Conservation (phyloP, 2,329 filamentous ascomycete genomes). For the Alternaria brassicae region DNA sequence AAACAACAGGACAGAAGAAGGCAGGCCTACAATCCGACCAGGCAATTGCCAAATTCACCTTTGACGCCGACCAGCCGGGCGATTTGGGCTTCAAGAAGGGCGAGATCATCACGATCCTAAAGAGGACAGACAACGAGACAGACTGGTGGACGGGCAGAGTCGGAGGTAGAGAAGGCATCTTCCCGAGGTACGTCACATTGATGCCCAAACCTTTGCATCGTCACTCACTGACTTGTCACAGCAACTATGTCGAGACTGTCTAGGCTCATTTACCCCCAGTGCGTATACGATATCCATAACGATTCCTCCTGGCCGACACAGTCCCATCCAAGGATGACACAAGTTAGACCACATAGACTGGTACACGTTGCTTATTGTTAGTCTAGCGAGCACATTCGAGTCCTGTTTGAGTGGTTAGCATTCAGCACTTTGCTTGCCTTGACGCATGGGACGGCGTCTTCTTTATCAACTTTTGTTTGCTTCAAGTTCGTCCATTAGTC, state of each 20-base stretch:
- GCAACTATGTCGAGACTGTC: slow-evolving; percentile 53
- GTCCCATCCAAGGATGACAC: slow-evolving; percentile 21
- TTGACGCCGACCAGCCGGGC: slow-evolving; percentile 90
- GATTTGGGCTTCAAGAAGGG: slow-evolving; percentile 97
- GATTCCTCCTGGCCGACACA: neutral
- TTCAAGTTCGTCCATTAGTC: neutral
- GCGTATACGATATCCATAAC: neutral
- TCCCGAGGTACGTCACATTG: slow-evolving; percentile 71
- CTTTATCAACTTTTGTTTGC: neutral
- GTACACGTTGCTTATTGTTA: neutral
- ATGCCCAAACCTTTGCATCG: neutral
- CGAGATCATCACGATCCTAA: slow-evolving; percentile 91
- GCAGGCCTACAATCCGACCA: slow-evolving; percentile 69
- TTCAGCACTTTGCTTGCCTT: neutral
- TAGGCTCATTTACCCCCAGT: slow-evolving; percentile 2
- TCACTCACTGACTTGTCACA: slow-evolving; percentile 17
- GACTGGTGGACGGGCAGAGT: slow-evolving; percentile 98
- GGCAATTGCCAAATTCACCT: slow-evolving; percentile 89
- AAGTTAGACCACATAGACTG: slow-evolving; percentile 19
- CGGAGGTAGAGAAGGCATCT: slow-evolving; percentile 85
- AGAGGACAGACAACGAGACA: slow-evolving; percentile 90
- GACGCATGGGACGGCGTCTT: slow-evolving; percentile 27
- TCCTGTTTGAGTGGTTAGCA: neutral
- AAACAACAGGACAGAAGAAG: slow-evolving; percentile 56
- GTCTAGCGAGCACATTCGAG: neutral